These are phyloP conservation scores for Paraphoma sp. DNA, from an alignment of 2,329 filamentous ascomycete species.

Conservation along the genomic window DNA sequence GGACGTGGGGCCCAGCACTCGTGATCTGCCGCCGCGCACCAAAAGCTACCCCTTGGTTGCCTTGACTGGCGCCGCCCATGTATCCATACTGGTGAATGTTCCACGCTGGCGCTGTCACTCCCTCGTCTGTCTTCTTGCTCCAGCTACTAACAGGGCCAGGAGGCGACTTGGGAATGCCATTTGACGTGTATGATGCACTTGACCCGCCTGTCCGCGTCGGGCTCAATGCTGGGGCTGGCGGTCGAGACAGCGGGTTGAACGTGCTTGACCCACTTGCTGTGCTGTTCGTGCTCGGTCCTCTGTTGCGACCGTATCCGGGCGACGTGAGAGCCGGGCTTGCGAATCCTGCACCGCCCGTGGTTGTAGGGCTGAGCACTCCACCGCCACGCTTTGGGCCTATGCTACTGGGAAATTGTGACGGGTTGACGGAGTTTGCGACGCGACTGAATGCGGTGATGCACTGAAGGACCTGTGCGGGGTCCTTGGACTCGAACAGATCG, in stretches of 20 bases:
- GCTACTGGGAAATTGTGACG: conserved; percentile 72
- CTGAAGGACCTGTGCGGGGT: conserved; percentile 93
- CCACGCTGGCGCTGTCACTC: conserved; percentile 86
- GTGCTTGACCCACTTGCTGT: conserved; percentile 51
- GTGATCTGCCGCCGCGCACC: conserved; percentile 93
- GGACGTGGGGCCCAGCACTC: conserved; percentile 77
- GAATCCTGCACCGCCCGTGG: conserved; percentile 31
- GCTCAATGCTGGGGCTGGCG: conserved; percentile 48
- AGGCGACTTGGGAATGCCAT: conserved; percentile 54
- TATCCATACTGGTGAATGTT: conserved; percentile 98
- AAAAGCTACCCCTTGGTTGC: conserved; percentile 91
- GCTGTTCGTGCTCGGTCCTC: conserved; percentile 56
- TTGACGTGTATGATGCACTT: conserved; percentile 65
- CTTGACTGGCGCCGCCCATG: conserved; percentile 96
- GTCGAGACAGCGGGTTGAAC: conserved; percentile 52
- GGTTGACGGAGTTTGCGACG: conserved; percentile 76
- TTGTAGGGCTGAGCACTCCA: conserved; percentile 42
- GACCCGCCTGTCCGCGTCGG: conserved; percentile 59
- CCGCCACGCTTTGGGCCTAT: conserved; percentile 76
- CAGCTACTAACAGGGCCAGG: conserved; percentile 77
- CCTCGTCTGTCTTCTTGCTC: conserved; percentile 85
- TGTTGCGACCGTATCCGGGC: conserved; percentile 38
- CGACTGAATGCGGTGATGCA: conserved; percentile 92
- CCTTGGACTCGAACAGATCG: conserved; percentile 93
- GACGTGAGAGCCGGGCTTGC: conserved; percentile 35